Percentiles rank a stretch among this genome's conserved stretches.
These are phyloP conservation scores for Pythium sukuiense DNA, from an alignment of 352 stramenopile genomes.

Conservation along the genomic window DNA sequence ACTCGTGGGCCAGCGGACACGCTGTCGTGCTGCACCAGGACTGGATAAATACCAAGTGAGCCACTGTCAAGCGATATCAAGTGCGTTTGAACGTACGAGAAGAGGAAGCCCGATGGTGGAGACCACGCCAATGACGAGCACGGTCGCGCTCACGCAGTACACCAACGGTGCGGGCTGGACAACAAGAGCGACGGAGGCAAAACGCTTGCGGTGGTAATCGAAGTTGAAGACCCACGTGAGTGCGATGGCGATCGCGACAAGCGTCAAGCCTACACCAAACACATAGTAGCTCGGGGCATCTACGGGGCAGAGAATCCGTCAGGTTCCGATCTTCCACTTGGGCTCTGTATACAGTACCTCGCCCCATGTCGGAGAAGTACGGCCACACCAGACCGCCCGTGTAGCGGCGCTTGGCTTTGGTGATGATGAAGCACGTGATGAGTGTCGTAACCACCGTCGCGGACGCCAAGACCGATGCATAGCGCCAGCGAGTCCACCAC, in stretches of 20 bases:
- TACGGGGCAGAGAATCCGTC: neutral
- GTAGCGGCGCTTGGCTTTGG: conserved; percentile 47
- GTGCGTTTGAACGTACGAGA: conserved; percentile 15
- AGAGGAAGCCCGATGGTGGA: conserved; percentile 33
- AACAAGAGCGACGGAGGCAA: conserved; percentile 11
- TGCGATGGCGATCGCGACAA: conserved; percentile 24
- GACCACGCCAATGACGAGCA: conserved; percentile 24
- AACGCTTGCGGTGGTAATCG: conserved; percentile 24
- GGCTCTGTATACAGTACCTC: conserved; percentile 12
- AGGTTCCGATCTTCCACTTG: too few species aligned
- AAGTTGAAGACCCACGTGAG: conserved; percentile 37
- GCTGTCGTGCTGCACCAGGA: conserved; percentile 30
- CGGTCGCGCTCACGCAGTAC: conserved; percentile 12
- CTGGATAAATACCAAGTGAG: conserved; percentile 4
- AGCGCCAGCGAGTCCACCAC: conserved; percentile 15
- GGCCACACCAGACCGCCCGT: conserved; percentile 50
- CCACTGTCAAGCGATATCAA: neutral
- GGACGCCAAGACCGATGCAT: conserved; percentile 38
- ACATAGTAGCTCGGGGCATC: conserved; percentile 35
- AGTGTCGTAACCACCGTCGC: conserved; percentile 41
- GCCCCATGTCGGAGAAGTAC: conserved; percentile 63
- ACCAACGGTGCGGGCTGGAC: conserved; percentile 4
- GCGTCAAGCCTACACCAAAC: conserved; percentile 29
- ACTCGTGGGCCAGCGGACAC: conserved; percentile 32
- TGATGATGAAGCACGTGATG: conserved; percentile 45